These are phyloP conservation scores for Aeminium ludgeri DNA, from an alignment of 495 filamentous ascomycete species.

Conservation along the genomic window DNA sequence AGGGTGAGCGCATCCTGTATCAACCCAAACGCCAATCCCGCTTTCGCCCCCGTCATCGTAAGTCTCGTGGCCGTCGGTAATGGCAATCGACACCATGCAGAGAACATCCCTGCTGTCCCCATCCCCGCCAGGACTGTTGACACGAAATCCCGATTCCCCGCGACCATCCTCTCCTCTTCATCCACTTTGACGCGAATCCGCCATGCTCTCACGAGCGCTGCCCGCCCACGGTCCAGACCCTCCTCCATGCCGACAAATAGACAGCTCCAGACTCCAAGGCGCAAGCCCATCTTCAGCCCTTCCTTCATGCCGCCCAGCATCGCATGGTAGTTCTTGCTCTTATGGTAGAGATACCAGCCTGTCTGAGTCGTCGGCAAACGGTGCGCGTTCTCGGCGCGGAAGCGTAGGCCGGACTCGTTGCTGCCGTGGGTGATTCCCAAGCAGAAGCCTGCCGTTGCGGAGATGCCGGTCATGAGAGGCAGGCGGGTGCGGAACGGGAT, in stretches of 20 bases:
- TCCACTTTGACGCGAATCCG: constrained; percentile 8
- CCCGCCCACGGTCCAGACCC: constrained; percentile 47
- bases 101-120: constrained; percentile 70
- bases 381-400: constrained; percentile 90
- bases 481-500: constrained; percentile 48
- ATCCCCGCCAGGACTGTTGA: constrained; percentile 66
- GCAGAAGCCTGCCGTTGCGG: constrained; percentile 39
- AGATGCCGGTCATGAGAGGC: constrained; percentile 38
- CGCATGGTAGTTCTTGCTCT: constrained; percentile 82
- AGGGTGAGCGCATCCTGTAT: constrained; percentile 53
- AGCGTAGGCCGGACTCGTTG: constrained; percentile 56
- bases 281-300: constrained; percentile 58
- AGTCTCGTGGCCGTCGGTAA: constrained; percentile 68
- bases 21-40: constrained; percentile 67
- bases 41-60: constrained; percentile 58
- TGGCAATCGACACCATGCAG: constrained; percentile 69
- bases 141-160: constrained; percentile 51
- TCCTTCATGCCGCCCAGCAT: constrained; percentile 58
- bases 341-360: constrained; percentile 96
- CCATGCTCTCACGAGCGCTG: constrained; percentile 12
- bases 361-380: constrained; percentile 60
- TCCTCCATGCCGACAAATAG: constrained; percentile 66
- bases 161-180: constrained; percentile 28
- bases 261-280: constrained; percentile 46
- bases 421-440: constrained; percentile 54